These are phyloP conservation scores for Talaromyces piceae DNA, from an alignment of 2,329 filamentous ascomycete genomes.

Conservation along the genomic window DNA sequence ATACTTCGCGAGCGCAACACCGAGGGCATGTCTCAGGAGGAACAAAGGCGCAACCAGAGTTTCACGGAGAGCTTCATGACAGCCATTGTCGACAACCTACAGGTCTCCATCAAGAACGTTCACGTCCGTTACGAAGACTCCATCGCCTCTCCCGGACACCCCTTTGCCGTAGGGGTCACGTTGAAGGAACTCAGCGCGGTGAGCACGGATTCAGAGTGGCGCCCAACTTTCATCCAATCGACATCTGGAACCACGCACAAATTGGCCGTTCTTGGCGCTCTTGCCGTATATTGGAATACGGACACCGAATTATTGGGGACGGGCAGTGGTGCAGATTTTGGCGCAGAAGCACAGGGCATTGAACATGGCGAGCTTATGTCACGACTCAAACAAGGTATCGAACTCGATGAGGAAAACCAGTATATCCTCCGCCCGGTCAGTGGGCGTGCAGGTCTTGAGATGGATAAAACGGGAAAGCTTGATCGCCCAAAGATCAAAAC, in stretches of 20 bases:
- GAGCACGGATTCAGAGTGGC: constrained; percentile 92
- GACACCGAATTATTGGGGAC: constrained; percentile 77
- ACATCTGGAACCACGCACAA: constrained; percentile 81
- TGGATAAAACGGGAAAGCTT: constrained; percentile 82
- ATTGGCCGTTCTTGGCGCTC: constrained; percentile 76
- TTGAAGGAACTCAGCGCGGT: constrained; percentile 95
- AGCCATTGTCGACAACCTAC: constrained; percentile 96
- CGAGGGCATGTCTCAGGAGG: constrained; percentile 90
- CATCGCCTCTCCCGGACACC: constrained; percentile 87
- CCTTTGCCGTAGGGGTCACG: constrained; percentile 86
- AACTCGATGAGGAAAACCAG: constrained; percentile 70
- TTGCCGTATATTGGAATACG: constrained; percentile 98
- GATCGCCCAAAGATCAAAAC: constrained; percentile 82
- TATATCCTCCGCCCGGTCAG: constrained; percentile 95
- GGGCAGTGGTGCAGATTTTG: constrained; percentile 62
- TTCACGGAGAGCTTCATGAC: constrained; percentile 93
- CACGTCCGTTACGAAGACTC: constrained; percentile 98
- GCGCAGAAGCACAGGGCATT: constrained; percentile 52
- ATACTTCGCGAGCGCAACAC: constrained; percentile 83
- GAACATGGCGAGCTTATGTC: constrained; percentile 67
- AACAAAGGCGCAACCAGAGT: constrained; percentile 95
- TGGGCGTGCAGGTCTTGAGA: constrained; percentile 85
- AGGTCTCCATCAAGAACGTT: constrained; percentile 97
- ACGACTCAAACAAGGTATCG: constrained; percentile 72
- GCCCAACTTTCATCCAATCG: constrained; percentile 90